A percentile compares a stretch with the other conserved stretches of the same genome.
phyloP scores from a whole-genome alignment of 179 eudicot genomes.

The Dionaea muscipula region DNA sequence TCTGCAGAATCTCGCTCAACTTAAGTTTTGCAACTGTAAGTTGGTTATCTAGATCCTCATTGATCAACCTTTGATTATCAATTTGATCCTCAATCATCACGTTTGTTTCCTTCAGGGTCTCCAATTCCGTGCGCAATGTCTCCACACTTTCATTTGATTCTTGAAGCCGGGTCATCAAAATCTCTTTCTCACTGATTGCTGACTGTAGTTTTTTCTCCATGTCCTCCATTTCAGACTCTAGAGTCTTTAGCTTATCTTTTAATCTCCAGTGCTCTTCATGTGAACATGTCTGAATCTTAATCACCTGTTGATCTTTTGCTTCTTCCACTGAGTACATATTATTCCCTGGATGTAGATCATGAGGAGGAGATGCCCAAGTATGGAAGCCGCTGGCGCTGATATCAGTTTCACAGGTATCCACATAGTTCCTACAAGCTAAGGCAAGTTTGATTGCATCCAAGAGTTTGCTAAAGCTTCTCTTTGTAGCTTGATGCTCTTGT shows the following conservation, averaged over 20 bases:
- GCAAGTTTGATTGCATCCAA: constrained; percentile 43
- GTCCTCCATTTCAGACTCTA: constrained; percentile 19
- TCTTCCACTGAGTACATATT: constrained; percentile 11
- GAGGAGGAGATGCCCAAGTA: constrained; percentile 47
- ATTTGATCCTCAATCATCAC: constrained; percentile 49
- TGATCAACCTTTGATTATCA: constrained; percentile 54
- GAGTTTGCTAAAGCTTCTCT: constrained; percentile 45
- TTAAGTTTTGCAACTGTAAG: constrained; percentile 45
- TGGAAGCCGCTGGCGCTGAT: constrained; percentile 34
- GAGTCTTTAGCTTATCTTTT: constrained; percentile 14
- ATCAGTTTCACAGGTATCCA: constrained; percentile 4
- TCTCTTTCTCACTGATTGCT: constrained; percentile 21
- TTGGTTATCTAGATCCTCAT: constrained; percentile 69
- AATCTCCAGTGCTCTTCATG: constrained; percentile 22
- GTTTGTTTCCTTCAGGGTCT: constrained; percentile 31
- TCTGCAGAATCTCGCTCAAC: constrained; percentile 42
- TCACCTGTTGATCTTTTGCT: constrained; percentile 14
- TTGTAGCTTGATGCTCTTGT: constrained; percentile 42
- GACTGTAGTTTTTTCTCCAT: constrained; percentile 21
- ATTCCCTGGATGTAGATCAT: constrained; percentile 3
- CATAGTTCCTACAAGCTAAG: constrained; percentile 14
- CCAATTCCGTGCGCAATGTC: constrained; percentile 31
- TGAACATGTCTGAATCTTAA: constrained; percentile 24
- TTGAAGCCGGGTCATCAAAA: constrained; percentile 24
- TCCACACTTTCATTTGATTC: constrained; percentile 27